Conservation (phyloP, 371 early-diverging fungal species). For the Blakeslea trispora region DNA sequence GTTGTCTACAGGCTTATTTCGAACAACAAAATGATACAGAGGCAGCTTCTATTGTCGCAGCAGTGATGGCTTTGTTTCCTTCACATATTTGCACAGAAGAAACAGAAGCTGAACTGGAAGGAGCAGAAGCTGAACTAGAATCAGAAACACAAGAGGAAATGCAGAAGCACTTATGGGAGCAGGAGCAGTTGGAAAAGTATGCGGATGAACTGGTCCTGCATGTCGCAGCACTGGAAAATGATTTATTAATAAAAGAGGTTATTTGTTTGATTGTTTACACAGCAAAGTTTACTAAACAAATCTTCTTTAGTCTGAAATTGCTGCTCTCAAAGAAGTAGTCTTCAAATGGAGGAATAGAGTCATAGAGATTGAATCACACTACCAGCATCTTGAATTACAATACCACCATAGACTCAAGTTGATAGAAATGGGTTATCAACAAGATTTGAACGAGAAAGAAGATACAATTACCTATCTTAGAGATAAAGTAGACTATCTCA, state of each 20-base stretch:
- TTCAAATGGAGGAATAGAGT: constrained; percentile 23
- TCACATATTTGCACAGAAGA: constrained; percentile 13
- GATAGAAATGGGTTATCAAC: constrained; percentile 20
- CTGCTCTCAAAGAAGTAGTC: constrained; percentile 25
- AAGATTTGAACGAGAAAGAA: constrained; percentile 19
- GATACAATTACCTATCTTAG: constrained; percentile 13
- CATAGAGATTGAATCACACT: constrained; percentile 11
- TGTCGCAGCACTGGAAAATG: constrained; percentile 13
- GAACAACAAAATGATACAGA: constrained; percentile 25
- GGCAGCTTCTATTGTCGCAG: constrained; percentile 19
- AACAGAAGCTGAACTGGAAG: neutral
- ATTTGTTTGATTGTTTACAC: constrained; percentile 1
- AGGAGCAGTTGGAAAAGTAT: neutral
- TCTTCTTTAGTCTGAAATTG: constrained; percentile 24
- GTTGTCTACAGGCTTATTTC: constrained; percentile 20
- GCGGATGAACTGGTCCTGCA: constrained; percentile 2
- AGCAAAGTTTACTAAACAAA: neutral
- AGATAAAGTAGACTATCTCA: constrained; percentile 22
- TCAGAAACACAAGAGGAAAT: neutral
- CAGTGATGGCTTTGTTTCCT: constrained; percentile 19
- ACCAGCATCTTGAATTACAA: constrained; percentile 15
- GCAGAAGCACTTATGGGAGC: too few relatives aligned
- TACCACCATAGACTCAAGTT: constrained; percentile 13
- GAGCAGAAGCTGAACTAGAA: too few relatives aligned
- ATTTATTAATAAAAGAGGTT: constrained; percentile 31